Conservation (phyloP, 176 grass and related monocot genomes). For the Puccinellia tenuiflora region DNA sequence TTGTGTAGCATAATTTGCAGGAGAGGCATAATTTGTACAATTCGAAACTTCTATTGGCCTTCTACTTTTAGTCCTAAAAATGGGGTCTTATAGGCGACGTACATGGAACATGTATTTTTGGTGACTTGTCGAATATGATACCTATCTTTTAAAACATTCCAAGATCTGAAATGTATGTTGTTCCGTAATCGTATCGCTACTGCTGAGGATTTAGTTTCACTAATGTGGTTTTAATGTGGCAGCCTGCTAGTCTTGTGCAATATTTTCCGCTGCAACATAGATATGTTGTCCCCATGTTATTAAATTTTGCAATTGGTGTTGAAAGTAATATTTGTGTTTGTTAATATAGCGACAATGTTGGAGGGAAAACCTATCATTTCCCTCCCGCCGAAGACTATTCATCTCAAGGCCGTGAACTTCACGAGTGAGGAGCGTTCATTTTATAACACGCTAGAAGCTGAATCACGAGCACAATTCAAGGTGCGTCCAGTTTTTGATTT, state of each 20-base stretch:
- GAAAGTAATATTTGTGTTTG: neutral
- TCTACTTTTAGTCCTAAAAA: neutral
- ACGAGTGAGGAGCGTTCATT: slow-evolving; percentile 72
- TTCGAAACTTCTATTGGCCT: neutral
- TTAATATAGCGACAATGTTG: slow-evolving; percentile 57
- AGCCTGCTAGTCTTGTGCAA: neutral
- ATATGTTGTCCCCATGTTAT: neutral
- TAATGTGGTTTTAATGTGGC: neutral
- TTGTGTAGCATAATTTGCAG: neutral
- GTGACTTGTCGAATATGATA: neutral
- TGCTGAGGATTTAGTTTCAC: neutral
- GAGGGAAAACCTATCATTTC: slow-evolving; percentile 93
- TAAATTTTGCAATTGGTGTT: neutral
- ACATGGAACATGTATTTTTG: neutral
- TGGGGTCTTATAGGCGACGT: neutral
- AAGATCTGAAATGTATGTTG: neutral
- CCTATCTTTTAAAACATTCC: neutral
- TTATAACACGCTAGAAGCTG: slow-evolving; percentile 79
- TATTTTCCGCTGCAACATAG: neutral
- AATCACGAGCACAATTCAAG: slow-evolving; percentile 95
- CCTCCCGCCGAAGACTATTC: slow-evolving; percentile 78
- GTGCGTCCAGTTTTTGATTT: slow-evolving; percentile 32
- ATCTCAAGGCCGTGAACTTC: slow-evolving; percentile 78
- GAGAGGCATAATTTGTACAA: neutral
- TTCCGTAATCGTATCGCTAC: neutral